phyloP scores from a whole-genome alignment of 768 basidiomycete species.

The Leucocoprinus leucothites region DNA sequence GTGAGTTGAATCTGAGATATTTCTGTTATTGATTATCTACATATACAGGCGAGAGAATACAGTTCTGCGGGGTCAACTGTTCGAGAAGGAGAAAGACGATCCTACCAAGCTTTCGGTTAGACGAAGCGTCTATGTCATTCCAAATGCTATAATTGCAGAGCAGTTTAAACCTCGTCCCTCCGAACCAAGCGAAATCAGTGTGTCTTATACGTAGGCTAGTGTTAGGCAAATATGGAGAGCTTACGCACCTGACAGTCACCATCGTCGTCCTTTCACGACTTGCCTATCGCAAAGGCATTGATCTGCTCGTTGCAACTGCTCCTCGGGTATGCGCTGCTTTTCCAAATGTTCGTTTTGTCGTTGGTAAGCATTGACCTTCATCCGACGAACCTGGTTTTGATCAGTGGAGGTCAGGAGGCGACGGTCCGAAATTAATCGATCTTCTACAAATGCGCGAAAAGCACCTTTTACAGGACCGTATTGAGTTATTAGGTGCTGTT shows the following conservation, averaged over 20 bases:
- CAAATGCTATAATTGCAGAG: slow-evolving; percentile 85
- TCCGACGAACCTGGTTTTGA: not conserved
- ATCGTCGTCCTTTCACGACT: slow-evolving; percentile 89
- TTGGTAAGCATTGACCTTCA: slow-evolving; percentile 48
- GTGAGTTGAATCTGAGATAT: not conserved
- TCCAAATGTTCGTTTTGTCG: slow-evolving; percentile 83
- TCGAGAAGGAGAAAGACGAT: slow-evolving; percentile 46
- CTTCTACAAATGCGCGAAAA: slow-evolving; percentile 95
- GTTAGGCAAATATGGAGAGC: not conserved
- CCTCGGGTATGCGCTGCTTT: slow-evolving; percentile 85
- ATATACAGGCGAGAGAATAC: slow-evolving; percentile 91
- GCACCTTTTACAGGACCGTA: slow-evolving; percentile 82
- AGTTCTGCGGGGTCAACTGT: slow-evolving; percentile 79
- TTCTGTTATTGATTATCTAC: not conserved
- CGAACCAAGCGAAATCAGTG: slow-evolving; percentile 54
- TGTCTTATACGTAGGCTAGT: slow-evolving; percentile 18
- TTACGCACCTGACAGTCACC: slow-evolving; percentile 56
- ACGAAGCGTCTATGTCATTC: slow-evolving; percentile 83
- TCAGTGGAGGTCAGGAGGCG: slow-evolving; percentile 60
- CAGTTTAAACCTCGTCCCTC: slow-evolving; percentile 71
- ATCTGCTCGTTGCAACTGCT: slow-evolving; percentile 88
- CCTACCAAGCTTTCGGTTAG: slow-evolving; percentile 44
- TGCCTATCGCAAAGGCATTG: slow-evolving; percentile 95
- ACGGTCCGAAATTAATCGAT: slow-evolving; percentile 94
- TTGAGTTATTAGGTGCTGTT: slow-evolving; percentile 85